A percentile compares a stretch with the other conserved stretches of the same genome.
Evolutionary conservation across 352 stramenopile genomes (phyloP).

Genomic region (Phytophthora sansomeana): DNA sequence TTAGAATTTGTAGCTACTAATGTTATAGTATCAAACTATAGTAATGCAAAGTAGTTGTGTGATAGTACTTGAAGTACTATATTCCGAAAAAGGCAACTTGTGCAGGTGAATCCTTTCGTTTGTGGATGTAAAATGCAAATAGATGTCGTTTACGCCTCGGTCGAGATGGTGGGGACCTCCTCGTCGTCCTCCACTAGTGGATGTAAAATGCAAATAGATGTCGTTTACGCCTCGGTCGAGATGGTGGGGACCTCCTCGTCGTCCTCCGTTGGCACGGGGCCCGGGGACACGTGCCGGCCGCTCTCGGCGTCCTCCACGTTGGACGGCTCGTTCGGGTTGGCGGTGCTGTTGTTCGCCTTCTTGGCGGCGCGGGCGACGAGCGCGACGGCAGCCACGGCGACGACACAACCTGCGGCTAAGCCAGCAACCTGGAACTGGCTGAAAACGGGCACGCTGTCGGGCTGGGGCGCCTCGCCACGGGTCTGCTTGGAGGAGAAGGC

Average conservation of each 20-base stretch:
- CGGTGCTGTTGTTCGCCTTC: conserved; percentile 15
- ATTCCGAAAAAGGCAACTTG: conserved; percentile 3
- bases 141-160: conserved; percentile 28
- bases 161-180: not conserved
- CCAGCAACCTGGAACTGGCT: conserved; percentile 18
- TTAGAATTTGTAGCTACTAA: too few species aligned
- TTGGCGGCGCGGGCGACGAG: conserved; percentile 38
- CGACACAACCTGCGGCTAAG: conserved; percentile 28
- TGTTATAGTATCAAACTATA: too few species aligned
- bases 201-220: too few species aligned
- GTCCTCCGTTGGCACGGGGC: conserved; percentile 22
- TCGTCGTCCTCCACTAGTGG: conserved; percentile 12
- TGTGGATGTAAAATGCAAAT: not conserved
- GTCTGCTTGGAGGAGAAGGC: conserved; percentile 2
- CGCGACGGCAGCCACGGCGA: conserved; percentile 39
- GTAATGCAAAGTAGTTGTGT: too few species aligned
- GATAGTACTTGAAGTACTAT: too few species aligned
- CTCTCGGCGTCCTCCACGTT: conserved; percentile 28
- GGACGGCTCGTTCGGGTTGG: conserved; percentile 19
- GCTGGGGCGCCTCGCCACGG: conserved; percentile 4
- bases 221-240: conserved; percentile 29
- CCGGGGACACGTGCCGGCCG: conserved; percentile 26
- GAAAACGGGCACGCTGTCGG: not conserved
- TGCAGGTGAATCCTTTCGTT: not conserved
- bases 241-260: conserved; percentile 1